phyloP scores from a whole-genome alignment of 2,329 filamentous ascomycete species.

The Neurospora sp. region DNA sequence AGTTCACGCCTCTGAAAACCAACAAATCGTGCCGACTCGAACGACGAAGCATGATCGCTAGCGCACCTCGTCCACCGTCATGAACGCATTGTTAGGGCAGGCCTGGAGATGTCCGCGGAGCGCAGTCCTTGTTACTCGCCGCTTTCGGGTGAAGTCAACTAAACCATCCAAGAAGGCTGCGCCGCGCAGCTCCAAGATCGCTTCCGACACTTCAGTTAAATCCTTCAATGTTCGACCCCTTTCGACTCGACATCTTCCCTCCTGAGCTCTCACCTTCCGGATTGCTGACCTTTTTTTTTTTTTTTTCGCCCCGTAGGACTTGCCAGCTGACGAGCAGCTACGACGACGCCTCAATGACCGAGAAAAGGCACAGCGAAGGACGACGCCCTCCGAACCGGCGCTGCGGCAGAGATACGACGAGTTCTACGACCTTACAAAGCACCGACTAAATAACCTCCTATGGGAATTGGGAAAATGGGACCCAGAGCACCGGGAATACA shows the following conservation, averaged over 20 bases:
- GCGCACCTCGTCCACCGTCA: slow-evolving; percentile 11
- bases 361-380: not conserved
- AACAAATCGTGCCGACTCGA: not conserved
- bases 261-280: not conserved
- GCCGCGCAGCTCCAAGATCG: not conserved
- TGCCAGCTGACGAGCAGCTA: not conserved
- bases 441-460: slow-evolving; percentile 22
- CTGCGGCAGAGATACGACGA: not conserved
- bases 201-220: not conserved
- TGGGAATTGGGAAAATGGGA: slow-evolving; percentile 18
- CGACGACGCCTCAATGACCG: slow-evolving; percentile 2
- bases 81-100: slow-evolving; percentile 17
- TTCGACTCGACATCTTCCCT: not conserved
- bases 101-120: slow-evolving; percentile 12
- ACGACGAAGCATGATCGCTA: slow-evolving; percentile 14
- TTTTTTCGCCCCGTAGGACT: not conserved
- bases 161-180: not conserved
- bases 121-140: slow-evolving; percentile 3
- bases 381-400: not conserved
- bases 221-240: not conserved
- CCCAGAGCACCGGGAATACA: slow-evolving; percentile 19
- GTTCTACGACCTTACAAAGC: not conserved
- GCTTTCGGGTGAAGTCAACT: not conserved
- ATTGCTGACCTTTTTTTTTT: not conserved
- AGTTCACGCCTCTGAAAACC: not conserved